phyloP scores from a whole-genome alignment of 2,329 filamentous ascomycete species.

The Microcyclospora pomicola region DNA sequence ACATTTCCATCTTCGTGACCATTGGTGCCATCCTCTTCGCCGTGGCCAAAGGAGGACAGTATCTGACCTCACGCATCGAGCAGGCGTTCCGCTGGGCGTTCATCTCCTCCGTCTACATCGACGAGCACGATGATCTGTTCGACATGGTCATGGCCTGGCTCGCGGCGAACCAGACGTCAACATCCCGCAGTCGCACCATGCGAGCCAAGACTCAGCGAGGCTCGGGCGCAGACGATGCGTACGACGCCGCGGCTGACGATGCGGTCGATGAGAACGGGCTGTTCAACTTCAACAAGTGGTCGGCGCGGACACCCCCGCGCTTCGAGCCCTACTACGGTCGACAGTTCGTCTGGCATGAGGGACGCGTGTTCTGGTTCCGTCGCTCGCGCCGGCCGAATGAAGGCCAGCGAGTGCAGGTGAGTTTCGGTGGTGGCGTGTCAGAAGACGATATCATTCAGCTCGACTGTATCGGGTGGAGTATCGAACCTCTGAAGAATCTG shows the following conservation, averaged over 20 bases:
- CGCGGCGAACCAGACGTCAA: slow-evolving; percentile 26
- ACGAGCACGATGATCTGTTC: slow-evolving; percentile 32
- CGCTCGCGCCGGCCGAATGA: slow-evolving; percentile 23
- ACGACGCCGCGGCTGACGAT: slow-evolving; percentile 23
- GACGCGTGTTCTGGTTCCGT: slow-evolving; percentile 29
- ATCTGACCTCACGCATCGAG: slow-evolving; percentile 21
- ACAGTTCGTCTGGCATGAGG: slow-evolving; percentile 31
- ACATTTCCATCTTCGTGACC: slow-evolving; percentile 35
- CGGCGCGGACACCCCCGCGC: slow-evolving; percentile 32
- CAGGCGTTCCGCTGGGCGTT: slow-evolving; percentile 23
- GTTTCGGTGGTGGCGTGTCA: slow-evolving; percentile 9
- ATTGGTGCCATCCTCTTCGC: slow-evolving; percentile 30
- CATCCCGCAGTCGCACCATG: slow-evolving; percentile 22
- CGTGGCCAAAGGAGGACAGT: slow-evolving; percentile 24
- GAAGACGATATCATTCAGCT: slow-evolving; percentile 31
- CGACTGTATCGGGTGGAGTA: slow-evolving; percentile 34
- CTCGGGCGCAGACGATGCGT: slow-evolving; percentile 20
- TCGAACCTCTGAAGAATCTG: slow-evolving; percentile 35
- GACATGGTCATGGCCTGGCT: slow-evolving; percentile 31
- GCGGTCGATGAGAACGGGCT: slow-evolving; percentile 28
- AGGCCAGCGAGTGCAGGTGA: slow-evolving; percentile 13
- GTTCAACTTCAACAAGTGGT: slow-evolving; percentile 38
- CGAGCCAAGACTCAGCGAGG: slow-evolving; percentile 28
- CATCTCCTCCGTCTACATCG: slow-evolving; percentile 32
- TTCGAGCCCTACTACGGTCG: slow-evolving; percentile 37